phyloP scores from a whole-genome alignment of 2,329 filamentous ascomycete species.

The Fusarium palustre region DNA sequence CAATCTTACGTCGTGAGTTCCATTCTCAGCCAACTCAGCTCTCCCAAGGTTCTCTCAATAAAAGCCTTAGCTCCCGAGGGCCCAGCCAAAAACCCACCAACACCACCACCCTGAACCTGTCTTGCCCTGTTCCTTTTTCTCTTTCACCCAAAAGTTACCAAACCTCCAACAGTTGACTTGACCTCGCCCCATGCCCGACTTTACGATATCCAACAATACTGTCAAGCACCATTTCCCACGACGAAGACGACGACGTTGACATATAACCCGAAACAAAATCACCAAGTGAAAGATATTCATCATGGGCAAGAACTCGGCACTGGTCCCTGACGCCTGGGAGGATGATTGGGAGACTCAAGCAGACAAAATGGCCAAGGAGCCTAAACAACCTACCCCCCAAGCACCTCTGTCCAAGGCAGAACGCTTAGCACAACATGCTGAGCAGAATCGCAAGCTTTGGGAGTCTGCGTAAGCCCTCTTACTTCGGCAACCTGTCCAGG shows the following conservation, averaged over 20 bases:
- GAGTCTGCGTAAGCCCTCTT: slow-evolving; percentile 77
- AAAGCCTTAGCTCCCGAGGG: slow-evolving; percentile 19
- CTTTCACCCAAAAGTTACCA: slow-evolving; percentile 7
- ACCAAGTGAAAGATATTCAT: slow-evolving; percentile 41
- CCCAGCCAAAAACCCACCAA: slow-evolving; percentile 31
- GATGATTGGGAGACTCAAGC: slow-evolving; percentile 88
- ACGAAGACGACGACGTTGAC: slow-evolving; percentile 38
- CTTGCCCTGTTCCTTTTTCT: slow-evolving; percentile 23
- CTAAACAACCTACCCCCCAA: slow-evolving; percentile 51
- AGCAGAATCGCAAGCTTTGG: slow-evolving; percentile 89
- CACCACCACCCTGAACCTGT: slow-evolving; percentile 22
- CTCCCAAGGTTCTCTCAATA: slow-evolving; percentile 12
- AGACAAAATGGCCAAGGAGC: slow-evolving; percentile 64
- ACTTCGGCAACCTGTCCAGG: background rate
- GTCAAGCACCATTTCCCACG: slow-evolving; percentile 27
- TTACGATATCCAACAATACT: slow-evolving; percentile 29
- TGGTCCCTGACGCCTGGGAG: slow-evolving; percentile 84
- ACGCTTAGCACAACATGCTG: slow-evolving; percentile 81
- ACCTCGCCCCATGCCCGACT: slow-evolving; percentile 36
- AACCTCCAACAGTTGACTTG: slow-evolving; percentile 6
- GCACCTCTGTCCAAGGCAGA: slow-evolving; percentile 76
- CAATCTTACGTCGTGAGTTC: slow-evolving; percentile 34
- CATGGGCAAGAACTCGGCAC: slow-evolving; percentile 59
- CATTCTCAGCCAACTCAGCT: slow-evolving; percentile 31
- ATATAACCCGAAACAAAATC: background rate